These are phyloP conservation scores for Hymenoscyphus linearis DNA, from an alignment of 2,329 filamentous ascomycete species.

Conservation along the genomic window DNA sequence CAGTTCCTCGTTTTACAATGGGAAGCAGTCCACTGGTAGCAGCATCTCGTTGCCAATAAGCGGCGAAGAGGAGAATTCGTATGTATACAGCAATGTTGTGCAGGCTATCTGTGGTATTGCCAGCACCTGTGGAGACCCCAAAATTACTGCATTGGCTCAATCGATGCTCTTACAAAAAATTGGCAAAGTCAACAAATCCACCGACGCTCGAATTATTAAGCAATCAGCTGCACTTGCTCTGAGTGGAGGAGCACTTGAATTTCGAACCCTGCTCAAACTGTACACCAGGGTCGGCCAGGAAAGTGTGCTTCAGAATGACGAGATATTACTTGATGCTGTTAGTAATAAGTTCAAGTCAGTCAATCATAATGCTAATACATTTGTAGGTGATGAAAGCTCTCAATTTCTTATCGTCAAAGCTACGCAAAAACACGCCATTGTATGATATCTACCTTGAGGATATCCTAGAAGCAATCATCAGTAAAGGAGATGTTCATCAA, in stretches of 20 bases:
- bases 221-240: conserved; percentile 76
- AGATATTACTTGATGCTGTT: conserved; percentile 65
- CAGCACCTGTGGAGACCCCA: conserved; percentile 72
- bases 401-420: conserved; percentile 67
- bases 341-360: conserved; percentile 30
- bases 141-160: conserved; percentile 87
- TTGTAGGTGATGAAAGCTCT: conserved; percentile 68
- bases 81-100: conserved; percentile 84
- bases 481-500: conserved; percentile 80
- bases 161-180: conserved; percentile 97
- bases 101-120: conserved; percentile 92
- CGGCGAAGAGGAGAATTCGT: conserved; percentile 71
- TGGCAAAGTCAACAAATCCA: conserved; percentile 70
- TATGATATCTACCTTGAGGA: conserved; percentile 82
- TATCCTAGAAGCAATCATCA: conserved; percentile 80
- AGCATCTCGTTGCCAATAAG: conserved; percentile 71
- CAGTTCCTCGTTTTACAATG: conserved; percentile 45
- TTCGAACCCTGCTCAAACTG: conserved; percentile 79
- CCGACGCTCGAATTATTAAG: conserved; percentile 80
- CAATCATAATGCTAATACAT: not conserved
- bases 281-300: conserved; percentile 72
- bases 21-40: conserved; percentile 61
- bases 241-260: conserved; percentile 72
- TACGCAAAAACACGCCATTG: conserved; percentile 63
- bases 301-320: conserved; percentile 64